Evolutionary conservation across 1,284 basidiomycete species (phyloP), one percentile per base, ranked within the genome.

Genomic region (Thelephora terrestris): DNA sequence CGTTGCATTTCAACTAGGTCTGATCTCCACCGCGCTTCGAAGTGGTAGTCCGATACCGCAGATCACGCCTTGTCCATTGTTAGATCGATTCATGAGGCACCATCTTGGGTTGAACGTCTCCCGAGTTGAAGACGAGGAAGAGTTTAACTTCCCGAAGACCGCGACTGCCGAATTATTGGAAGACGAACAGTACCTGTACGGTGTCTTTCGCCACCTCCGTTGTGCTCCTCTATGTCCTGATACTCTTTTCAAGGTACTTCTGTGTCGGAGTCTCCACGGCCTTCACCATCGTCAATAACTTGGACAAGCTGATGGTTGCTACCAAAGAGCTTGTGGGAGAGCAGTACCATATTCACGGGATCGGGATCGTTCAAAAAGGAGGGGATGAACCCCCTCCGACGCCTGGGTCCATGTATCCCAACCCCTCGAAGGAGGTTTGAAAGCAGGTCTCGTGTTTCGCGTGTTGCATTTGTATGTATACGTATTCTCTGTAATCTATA

Each of bases 281-380:
- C 0, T 87, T 78, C 53, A 74, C 75, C 0, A 75, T 90, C 45
- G 67, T 89, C 27, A 73, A 74, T 10, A 70, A 81, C 4, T 63
- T 90, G 36, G 87, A 90, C 56, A 68, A 76, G 49, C 63, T 90
- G 43, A 86, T 87, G 81, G 57, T 87, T 1, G 84, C 84, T 2
- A 75, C 78, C 14, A 90, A 90, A 59, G 82, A 87, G 59, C 67
- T 90, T 45, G 86, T 90, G 0, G 87, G 86, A 0, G 85, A 90
- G 60, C 82, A 84, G 55, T 88, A 85, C 56, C 81, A 86, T 58
- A 84, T 87, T 16, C 74, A 81, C 49, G 84, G 84, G 0, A 64
- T 85, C n/a, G 79, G 75, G 21, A 57, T 70, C 46, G 61, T 52
- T 16, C 20, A 20, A 3, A 21, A 25, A 23, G 39, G 39, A 21